Evolutionary conservation across 768 basidiomycete species (phyloP).

Genomic region (Phlebiopsis gigantea): DNA sequence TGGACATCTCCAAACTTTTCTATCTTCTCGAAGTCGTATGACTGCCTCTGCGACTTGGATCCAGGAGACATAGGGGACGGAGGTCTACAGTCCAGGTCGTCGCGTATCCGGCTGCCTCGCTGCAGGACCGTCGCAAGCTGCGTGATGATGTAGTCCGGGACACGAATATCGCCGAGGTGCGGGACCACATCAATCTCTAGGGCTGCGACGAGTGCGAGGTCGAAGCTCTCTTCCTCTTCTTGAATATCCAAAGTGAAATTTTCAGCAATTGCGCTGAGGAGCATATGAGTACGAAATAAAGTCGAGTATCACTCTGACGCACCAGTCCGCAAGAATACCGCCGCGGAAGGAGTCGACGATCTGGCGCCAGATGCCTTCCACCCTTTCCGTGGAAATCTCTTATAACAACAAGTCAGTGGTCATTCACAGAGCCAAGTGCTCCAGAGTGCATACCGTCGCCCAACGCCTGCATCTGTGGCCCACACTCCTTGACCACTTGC

Average conservation of each 20-base stretch:
- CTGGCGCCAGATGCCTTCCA: constrained; percentile 84
- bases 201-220: constrained; percentile 70
- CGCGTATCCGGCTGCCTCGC: constrained; percentile 64
- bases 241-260: constrained; percentile 58
- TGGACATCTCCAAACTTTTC: constrained; percentile 30
- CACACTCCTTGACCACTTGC: constrained; percentile 64
- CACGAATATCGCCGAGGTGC: constrained; percentile 57
- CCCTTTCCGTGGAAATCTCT: constrained; percentile 57
- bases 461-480: constrained; percentile 43
- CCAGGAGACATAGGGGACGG: constrained; percentile 15
- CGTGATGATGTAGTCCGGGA: constrained; percentile 67
- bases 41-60: background rate
- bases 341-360: constrained; percentile 77
- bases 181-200: constrained; percentile 81
- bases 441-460: constrained; percentile 43
- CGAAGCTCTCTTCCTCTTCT: constrained; percentile 80
- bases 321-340: constrained; percentile 84
- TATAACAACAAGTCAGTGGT: constrained; percentile 1
- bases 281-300: no score
- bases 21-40: constrained; percentile 14
- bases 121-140: constrained; percentile 69
- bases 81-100: constrained; percentile 17
- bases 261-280: constrained; percentile 49
- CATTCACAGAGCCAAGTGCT: background rate
- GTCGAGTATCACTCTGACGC: constrained; percentile 19